Evolutionary conservation across 2,329 filamentous ascomycete species (phyloP).

Genomic region (Colletotrichum lindemuthianum): DNA sequence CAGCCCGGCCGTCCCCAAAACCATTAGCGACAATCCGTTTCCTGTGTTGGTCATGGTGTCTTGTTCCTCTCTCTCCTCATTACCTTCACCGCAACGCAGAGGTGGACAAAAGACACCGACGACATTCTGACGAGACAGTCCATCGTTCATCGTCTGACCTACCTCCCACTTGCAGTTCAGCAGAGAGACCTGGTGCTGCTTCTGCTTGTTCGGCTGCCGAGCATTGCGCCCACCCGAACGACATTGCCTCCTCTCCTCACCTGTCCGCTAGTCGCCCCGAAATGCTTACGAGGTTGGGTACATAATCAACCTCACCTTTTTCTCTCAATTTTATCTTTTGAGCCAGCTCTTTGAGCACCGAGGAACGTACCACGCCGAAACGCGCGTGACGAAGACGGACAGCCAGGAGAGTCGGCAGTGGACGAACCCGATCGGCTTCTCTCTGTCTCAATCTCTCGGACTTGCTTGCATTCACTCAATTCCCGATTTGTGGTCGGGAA

Average conservation of each 20-base stretch:
- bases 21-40: conserved; percentile 17
- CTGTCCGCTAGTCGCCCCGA: background rate
- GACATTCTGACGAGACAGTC: too few relatives aligned
- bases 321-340: too few relatives aligned
- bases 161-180: too few relatives aligned
- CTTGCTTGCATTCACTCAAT: too few relatives aligned
- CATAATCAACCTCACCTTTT: too few relatives aligned
- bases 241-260: too few relatives aligned
- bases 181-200: background rate
- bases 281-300: conserved; percentile 4
- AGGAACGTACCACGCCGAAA: conserved; percentile 14
- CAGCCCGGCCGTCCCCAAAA: background rate
- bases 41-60: background rate
- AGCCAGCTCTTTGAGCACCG: background rate
- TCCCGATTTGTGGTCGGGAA: background rate
- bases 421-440: background rate
- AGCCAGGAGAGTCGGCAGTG: too few relatives aligned
- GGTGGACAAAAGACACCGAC: too few relatives aligned
- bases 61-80: background rate
- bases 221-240: background rate
- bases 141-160: conserved; percentile 13
- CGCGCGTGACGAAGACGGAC: conserved; percentile 23
- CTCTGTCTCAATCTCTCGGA: background rate
- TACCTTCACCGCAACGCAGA: conserved; percentile 1
- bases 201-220: background rate